Percentiles rank a stretch among this genome's conserved stretches.
These are phyloP conservation scores for Eucalyptus victrix DNA, from an alignment of 345 rosid genomes.

Conservation along the genomic window DNA sequence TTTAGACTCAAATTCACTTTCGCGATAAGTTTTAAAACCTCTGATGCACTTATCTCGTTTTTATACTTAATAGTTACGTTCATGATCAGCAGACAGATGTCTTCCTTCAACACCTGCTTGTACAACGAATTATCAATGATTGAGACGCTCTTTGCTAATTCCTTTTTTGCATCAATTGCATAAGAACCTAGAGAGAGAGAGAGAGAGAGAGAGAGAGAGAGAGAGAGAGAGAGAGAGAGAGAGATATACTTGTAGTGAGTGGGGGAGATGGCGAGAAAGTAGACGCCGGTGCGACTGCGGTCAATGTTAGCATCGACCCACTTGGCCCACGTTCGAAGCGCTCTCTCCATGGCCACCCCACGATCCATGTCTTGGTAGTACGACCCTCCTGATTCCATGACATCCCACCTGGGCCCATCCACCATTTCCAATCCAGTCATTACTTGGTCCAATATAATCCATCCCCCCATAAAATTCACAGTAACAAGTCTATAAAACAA, in stretches of 20 bases:
- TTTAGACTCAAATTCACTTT: too few relatives aligned
- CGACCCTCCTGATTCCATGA: conserved; percentile 63
- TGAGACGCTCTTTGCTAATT: background rate
- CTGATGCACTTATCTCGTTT: fast-evolving
- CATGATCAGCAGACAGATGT: background rate
- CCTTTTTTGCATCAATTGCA: background rate
- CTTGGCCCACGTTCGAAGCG: conserved; percentile 70
- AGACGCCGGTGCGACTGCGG: conserved; percentile 37
- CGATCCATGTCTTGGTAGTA: conserved; percentile 86
- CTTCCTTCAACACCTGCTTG: background rate
- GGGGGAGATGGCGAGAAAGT: conserved; percentile 84
- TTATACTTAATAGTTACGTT: background rate
- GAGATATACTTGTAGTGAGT: conserved; percentile 92
- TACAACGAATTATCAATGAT: background rate
- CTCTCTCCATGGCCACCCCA: conserved; percentile 63
- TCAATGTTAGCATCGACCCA: conserved; percentile 66
- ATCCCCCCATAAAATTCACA: background rate
- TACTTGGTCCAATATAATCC: background rate
- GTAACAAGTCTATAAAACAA: background rate
- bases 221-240: background rate
- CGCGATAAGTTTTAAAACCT: fast-evolving
- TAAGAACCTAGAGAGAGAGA: background rate
- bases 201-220: background rate
- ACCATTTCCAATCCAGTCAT: background rate
- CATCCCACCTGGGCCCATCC: conserved; percentile 69